These are phyloP conservation scores for Talaromyces sp. DNA, from an alignment of 2,329 filamentous ascomycete species.

Conservation along the genomic window DNA sequence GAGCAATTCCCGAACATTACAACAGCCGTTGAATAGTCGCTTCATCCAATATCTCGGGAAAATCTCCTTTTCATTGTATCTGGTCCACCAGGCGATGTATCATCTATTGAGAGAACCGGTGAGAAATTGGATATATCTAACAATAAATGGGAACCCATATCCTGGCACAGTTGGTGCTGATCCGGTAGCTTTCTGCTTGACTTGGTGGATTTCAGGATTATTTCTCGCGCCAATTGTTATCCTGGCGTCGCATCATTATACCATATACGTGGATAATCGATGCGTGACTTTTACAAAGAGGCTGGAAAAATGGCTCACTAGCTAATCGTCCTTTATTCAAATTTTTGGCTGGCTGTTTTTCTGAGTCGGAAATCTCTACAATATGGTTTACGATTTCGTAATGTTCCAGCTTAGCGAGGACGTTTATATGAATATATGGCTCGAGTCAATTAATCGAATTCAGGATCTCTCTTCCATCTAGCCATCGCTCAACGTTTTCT, in stretches of 20 bases:
- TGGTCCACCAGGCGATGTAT: slow-evolving; percentile 29
- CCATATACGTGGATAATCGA: slow-evolving; percentile 25
- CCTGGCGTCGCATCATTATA: slow-evolving; percentile 23
- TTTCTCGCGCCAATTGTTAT: slow-evolving; percentile 21
- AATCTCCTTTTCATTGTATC: slow-evolving; percentile 35
- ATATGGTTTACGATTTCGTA: not conserved
- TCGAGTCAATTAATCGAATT: not conserved
- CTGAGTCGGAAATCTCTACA: not conserved
- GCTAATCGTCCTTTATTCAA: not conserved
- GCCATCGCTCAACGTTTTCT: slow-evolving; percentile 60
- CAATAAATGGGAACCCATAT: slow-evolving; percentile 21
- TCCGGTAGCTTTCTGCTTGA: slow-evolving; percentile 22
- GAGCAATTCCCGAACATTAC: slow-evolving; percentile 23
- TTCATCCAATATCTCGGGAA: slow-evolving; percentile 31
- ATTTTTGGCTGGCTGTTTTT: not conserved
- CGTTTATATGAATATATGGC: not conserved
- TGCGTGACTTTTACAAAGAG: slow-evolving; percentile 25
- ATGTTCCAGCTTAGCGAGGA: not conserved
- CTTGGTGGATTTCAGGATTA: slow-evolving; percentile 24
- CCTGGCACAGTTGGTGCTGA: slow-evolving; percentile 16
- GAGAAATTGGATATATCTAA: slow-evolving; percentile 22
- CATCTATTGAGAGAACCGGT: slow-evolving; percentile 23
- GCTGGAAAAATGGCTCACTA: slow-evolving; percentile 23
- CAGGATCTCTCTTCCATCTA: slow-evolving; percentile 51
- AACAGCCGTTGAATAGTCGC: slow-evolving; percentile 23